phyloP scores from a whole-genome alignment of 1,284 basidiomycete genomes.

The Lentinus polychrous region DNA sequence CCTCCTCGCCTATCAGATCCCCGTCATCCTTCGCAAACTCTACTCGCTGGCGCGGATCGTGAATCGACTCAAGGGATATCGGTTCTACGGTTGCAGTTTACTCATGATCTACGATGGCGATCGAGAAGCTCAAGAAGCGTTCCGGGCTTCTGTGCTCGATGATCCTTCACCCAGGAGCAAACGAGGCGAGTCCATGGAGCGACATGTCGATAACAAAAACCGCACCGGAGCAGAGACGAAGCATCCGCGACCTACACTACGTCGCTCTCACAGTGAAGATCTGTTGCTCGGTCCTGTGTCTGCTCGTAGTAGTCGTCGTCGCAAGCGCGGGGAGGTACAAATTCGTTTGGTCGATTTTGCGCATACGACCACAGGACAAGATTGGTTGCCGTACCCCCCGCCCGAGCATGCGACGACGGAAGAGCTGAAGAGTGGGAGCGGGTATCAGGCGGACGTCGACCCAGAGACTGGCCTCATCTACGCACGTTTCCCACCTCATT shows the following conservation, averaged over 20 bases:
- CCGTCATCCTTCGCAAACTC: slow-evolving; percentile 84
- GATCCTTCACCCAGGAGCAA: slow-evolving; percentile 65
- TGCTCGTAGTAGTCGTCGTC: slow-evolving; percentile 50
- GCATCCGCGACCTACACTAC: slow-evolving; percentile 33
- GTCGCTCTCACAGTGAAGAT: slow-evolving; percentile 73
- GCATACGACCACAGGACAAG: slow-evolving; percentile 93
- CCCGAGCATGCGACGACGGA: slow-evolving; percentile 29
- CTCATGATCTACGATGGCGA: slow-evolving; percentile 98
- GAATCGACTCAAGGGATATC: slow-evolving; percentile 82
- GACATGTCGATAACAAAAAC: slow-evolving; percentile 24
- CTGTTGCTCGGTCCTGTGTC: slow-evolving; percentile 57
- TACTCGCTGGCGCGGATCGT: slow-evolving; percentile 93
- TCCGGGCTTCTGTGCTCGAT: slow-evolving; percentile 53
- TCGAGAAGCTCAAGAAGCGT: slow-evolving; percentile 74
- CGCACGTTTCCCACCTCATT: slow-evolving; percentile 89
- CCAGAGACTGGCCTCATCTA: slow-evolving; percentile 73
- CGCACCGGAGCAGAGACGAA: slow-evolving; percentile 7
- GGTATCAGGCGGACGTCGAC: slow-evolving; percentile 78
- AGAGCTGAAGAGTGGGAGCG: slow-evolving; percentile 58
- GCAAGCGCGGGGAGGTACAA: slow-evolving; percentile 86
- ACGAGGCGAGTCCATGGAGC: slow-evolving; percentile 72
- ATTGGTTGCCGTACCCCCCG: slow-evolving; percentile 71
- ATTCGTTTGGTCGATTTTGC: slow-evolving; percentile 98
- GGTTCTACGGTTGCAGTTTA: slow-evolving; percentile 97
- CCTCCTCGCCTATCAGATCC: slow-evolving; percentile 89